Percentiles rank a stretch among this genome's conserved stretches.
Evolutionary conservation across 306 rosid genomes (phyloP).

Genomic region (Vicia faba): DNA sequence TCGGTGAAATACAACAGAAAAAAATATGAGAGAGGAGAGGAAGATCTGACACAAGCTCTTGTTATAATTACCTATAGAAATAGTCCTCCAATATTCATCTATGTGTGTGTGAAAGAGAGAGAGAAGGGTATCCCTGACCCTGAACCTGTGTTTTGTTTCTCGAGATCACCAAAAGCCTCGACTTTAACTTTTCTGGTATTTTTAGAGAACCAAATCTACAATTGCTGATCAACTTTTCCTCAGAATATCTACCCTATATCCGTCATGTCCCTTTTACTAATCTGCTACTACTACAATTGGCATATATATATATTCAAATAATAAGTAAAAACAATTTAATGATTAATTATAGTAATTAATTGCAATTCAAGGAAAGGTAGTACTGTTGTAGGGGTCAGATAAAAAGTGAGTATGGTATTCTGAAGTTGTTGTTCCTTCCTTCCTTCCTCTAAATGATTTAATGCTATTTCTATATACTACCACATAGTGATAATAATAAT

Average conservation of each 20-base stretch:
- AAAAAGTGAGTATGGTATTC: slow-evolving; percentile 52
- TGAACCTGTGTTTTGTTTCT: slow-evolving; percentile 42
- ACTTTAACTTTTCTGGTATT: slow-evolving; percentile 48
- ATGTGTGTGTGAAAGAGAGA: not conserved
- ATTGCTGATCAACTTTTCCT: slow-evolving; percentile 46
- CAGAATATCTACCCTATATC: slow-evolving; percentile 44
- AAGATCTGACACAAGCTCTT: not conserved
- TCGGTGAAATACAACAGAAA: not conserved
- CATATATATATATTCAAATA: not conserved
- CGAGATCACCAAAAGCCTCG: slow-evolving; percentile 55
- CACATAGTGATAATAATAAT: slow-evolving; percentile 33
- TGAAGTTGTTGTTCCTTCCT: slow-evolving; percentile 39
- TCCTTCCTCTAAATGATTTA: slow-evolving; percentile 39
- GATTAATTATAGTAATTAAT: not conserved
- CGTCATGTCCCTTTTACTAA: slow-evolving; percentile 42
- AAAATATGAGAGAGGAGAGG: not conserved
- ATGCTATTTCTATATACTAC: slow-evolving; percentile 24
- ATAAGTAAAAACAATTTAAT: not conserved
- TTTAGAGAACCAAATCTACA: slow-evolving; percentile 51
- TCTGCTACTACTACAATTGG: not conserved
- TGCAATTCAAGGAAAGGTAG: not conserved
- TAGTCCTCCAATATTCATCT: slow-evolving; percentile 35
- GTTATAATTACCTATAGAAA: not conserved
- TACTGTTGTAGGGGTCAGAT: slow-evolving; percentile 32
- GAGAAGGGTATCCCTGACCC: slow-evolving; percentile 6